These are phyloP conservation scores for Cytospora leucostoma DNA, from an alignment of 2,329 filamentous ascomycete species.

Conservation along the genomic window DNA sequence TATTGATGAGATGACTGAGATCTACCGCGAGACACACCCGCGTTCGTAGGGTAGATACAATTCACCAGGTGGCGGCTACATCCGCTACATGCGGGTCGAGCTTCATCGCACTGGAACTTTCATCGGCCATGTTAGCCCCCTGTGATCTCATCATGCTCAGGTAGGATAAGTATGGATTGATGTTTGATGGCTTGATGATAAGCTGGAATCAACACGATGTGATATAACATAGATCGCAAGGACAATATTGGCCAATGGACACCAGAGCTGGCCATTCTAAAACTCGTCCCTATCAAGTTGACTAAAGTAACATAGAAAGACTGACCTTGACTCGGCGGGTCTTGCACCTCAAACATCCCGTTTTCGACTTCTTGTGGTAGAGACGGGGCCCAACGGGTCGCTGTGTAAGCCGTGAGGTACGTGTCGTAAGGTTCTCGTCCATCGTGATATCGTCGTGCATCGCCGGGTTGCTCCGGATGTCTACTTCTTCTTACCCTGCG, in stretches of 20 bases:
- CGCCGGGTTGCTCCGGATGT: neutral
- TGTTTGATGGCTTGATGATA: neutral
- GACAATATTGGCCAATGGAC: no score
- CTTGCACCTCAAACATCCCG: constrained; percentile 36
- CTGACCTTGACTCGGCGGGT: constrained; percentile 37
- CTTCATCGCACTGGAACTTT: constrained; percentile 32
- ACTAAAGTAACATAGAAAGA: neutral
- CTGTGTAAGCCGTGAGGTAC: constrained; percentile 4
- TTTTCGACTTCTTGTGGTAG: constrained; percentile 38
- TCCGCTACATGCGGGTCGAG: constrained; percentile 31
- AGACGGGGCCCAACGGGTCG: constrained; percentile 31
- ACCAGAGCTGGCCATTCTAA: neutral
- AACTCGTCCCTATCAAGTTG: neutral
- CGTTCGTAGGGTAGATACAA: constrained; percentile 29
- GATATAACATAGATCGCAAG: neutral
- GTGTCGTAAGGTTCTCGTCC: neutral
- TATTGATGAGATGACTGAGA: neutral
- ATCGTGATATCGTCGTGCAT: constrained; percentile 14
- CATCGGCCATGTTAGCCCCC: neutral
- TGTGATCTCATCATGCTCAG: no score
- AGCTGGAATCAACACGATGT: neutral
- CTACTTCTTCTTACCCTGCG: neutral
- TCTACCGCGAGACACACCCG: neutral
- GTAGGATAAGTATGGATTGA: no score
- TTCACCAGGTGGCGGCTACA: constrained; percentile 33